Evolutionary conservation across 2,329 filamentous ascomycete species (phyloP).

Genomic region (Knufia fluminis): DNA sequence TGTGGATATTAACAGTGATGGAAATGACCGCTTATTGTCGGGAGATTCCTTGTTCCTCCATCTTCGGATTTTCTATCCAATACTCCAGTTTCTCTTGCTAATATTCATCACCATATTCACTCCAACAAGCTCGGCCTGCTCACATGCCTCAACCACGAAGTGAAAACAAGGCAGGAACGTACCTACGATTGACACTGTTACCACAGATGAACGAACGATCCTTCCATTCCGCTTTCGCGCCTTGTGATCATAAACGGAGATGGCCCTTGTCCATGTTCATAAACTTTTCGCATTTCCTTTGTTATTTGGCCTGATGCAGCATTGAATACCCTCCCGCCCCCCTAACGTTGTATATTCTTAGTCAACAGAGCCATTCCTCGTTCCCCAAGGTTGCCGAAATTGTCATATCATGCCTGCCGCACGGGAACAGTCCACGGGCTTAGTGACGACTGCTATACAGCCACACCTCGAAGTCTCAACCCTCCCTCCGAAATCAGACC

Average conservation of each 20-base stretch:
- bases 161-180: background rate
- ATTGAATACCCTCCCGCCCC: background rate
- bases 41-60: background rate
- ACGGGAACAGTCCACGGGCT: slow-evolving; percentile 1
- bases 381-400: too few relatives aligned
- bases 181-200: background rate
- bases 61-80: background rate
- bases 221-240: background rate
- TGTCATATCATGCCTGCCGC: slow-evolving; percentile 9
- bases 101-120: background rate
- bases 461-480: background rate
- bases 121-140: background rate
- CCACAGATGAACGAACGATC: background rate
- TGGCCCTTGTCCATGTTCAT: background rate
- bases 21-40: slow-evolving; percentile 4
- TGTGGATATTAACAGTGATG: too few relatives aligned
- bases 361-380: background rate
- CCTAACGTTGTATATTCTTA: background rate
- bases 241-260: slow-evolving; percentile 3
- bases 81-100: slow-evolving; percentile 1
- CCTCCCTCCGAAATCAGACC: slow-evolving; percentile 42
- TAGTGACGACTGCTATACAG: slow-evolving; percentile 10
- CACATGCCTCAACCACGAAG: slow-evolving; percentile 1
- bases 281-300: background rate
- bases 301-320: background rate